Conservation (phyloP, 257 asterid genomes). For the Lycium barbarum region DNA sequence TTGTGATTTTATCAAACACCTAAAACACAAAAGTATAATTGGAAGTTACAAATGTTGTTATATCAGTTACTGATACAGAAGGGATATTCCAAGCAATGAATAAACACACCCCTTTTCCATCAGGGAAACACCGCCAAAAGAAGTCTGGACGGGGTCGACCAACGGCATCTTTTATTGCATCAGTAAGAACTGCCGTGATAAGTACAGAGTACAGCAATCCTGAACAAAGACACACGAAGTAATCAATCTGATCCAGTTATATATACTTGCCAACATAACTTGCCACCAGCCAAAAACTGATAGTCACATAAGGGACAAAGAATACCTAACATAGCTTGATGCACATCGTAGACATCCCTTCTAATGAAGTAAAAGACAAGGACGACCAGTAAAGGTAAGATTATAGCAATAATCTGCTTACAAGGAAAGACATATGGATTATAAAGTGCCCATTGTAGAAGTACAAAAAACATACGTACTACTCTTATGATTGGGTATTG, state of each 20-base stretch:
- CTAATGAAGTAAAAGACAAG: slow-evolving; percentile 72
- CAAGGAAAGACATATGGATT: slow-evolving; percentile 29
- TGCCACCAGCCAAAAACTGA: slow-evolving; percentile 18
- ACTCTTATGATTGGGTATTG: slow-evolving; percentile 19
- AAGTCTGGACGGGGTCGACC: slow-evolving; percentile 99
- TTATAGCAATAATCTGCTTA: slow-evolving; percentile 71
- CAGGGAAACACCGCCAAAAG: slow-evolving; percentile 98
- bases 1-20: slow-evolving; percentile 75
- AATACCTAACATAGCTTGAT: slow-evolving; percentile 88
- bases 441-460: slow-evolving; percentile 32
- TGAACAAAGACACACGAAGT: slow-evolving; percentile 39
- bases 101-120: slow-evolving; percentile 78
- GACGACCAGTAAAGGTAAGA: slow-evolving; percentile 68
- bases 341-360: slow-evolving; percentile 77
- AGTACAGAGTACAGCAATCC: slow-evolving; percentile 88
- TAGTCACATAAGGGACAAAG: slow-evolving; percentile 31
- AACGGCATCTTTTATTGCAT: slow-evolving; percentile 96
- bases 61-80: slow-evolving; percentile 1
- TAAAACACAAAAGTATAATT: slow-evolving; percentile 44
- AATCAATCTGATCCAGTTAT: background rate
- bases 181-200: slow-evolving; percentile 80
- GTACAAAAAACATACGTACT: background rate
- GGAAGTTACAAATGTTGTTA: slow-evolving; percentile 29
- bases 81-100: slow-evolving; percentile 18
- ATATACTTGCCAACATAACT: slow-evolving; percentile 9